Base-by-base conservation (phyloP, 202 grass and related monocot genomes). In the Elaeis oleifera region DNA sequence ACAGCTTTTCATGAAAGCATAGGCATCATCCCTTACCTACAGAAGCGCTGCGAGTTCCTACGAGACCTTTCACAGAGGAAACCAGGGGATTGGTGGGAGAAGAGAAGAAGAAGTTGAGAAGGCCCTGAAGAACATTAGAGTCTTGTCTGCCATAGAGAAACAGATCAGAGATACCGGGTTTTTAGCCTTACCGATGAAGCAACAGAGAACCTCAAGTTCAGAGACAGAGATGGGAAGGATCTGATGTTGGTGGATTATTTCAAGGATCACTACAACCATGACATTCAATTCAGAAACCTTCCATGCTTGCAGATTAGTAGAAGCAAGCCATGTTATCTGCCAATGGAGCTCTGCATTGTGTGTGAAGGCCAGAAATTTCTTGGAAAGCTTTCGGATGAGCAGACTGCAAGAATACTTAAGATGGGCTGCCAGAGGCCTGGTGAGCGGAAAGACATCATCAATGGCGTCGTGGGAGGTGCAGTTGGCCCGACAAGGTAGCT, bases 311-410 rank as follows among this genome's bases (percentile, higher is more conserved):
- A 97, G 79, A 81, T 97, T 25, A 90, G 92, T 73, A 78, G 78
- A 74, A 92, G 88, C 66, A 97, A 97, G 56, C 87, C 84, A 17
- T 97, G 92, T 62, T 97, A 97, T 65, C 71, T 97, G 57, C 92
- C 92, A 52, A 97, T 97, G 88, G 92, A 97, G 61, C 85, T 97
- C 15, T 97, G 92, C 39, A 71, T 85, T 48, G 78, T 97, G 75
- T 97, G 88, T 55, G 92, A 89, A 72, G 84, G 92, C 16, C 92
- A 97, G 72, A 97, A 92, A 58, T 97, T 86, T 79, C 85, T 97
- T 44, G 85, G 92, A 56, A 97, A 92, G 72, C 88, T 97, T 53
- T 81, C 88, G 2, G 92, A 97, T 70, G 92, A 97, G 68, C 92
- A 92, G 32, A 85, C 88, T 15, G 74, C 80, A 24, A 85, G 77